Evolutionary conservation across 768 basidiomycete genomes (phyloP).

Genomic region (Podaxis carcinomalis): DNA sequence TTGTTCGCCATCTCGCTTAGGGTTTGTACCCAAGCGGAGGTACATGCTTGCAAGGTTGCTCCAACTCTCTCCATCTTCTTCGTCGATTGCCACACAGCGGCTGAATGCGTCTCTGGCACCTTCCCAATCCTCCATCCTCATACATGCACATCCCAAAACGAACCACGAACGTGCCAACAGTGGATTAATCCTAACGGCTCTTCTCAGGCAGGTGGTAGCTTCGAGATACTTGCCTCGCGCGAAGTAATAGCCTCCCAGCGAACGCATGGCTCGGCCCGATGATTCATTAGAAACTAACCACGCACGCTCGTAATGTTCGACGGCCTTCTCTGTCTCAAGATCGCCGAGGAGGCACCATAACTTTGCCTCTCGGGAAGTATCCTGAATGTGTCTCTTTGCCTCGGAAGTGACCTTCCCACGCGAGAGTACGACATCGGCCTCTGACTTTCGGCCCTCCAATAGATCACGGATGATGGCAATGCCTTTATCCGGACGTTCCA

Average conservation of each 20-base stretch:
- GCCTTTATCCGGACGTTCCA: slow-evolving; percentile 78
- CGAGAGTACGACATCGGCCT: slow-evolving; percentile 67
- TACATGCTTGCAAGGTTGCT: slow-evolving; percentile 95
- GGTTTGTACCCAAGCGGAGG: slow-evolving; percentile 64
- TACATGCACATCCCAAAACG: slow-evolving; percentile 87
- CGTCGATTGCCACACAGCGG: slow-evolving; percentile 86
- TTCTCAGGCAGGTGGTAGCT: slow-evolving; percentile 62
- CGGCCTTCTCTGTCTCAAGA: slow-evolving; percentile 68
- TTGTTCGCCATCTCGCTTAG: slow-evolving; percentile 23
- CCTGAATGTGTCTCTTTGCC: slow-evolving; percentile 41
- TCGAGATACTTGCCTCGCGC: slow-evolving; percentile 56
- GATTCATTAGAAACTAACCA: slow-evolving; percentile 80
- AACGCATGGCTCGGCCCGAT: slow-evolving; percentile 89
- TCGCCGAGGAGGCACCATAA: slow-evolving; percentile 95
- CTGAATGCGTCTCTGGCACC: slow-evolving; percentile 80
- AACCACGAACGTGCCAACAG: slow-evolving; percentile 90
- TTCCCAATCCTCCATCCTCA: slow-evolving; percentile 81
- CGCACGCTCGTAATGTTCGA: slow-evolving; percentile 73
- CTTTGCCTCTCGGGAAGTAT: slow-evolving; percentile 78
- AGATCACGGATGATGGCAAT: slow-evolving; percentile 80
- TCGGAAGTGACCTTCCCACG: slow-evolving; percentile 50
- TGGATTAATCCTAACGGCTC: slow-evolving; percentile 86
- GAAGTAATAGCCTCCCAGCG: slow-evolving; percentile 83
- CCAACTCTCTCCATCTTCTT: slow-evolving; percentile 98
- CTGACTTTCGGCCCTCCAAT: slow-evolving; percentile 78